These are phyloP conservation scores for Starmerella cellae DNA, from an alignment of 805 yeast genomes.

Conservation along the genomic window DNA sequence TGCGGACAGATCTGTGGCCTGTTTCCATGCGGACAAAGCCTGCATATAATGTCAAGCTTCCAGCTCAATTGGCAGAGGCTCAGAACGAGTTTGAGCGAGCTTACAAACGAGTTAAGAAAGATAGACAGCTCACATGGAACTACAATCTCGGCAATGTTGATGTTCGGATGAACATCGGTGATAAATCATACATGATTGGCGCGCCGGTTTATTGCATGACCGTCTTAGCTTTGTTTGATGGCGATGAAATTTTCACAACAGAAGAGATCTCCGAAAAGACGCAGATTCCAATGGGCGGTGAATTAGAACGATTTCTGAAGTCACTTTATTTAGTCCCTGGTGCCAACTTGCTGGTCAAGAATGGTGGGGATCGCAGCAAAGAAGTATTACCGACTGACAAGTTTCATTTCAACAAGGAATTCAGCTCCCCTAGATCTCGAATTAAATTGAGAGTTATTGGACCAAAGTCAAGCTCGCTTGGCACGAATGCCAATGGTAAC, in stretches of 20 bases:
- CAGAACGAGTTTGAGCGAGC: slow-evolving; percentile 38
- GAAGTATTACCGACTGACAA: slow-evolving; percentile 36
- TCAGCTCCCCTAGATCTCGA: slow-evolving; percentile 38
- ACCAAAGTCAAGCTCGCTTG: slow-evolving; percentile 37
- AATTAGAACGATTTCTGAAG: slow-evolving; percentile 62
- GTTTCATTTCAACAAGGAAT: slow-evolving; percentile 44
- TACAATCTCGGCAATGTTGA: slow-evolving; percentile 77
- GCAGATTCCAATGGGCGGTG: slow-evolving; percentile 50
- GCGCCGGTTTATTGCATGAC: slow-evolving; percentile 73
- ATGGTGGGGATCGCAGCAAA: neutral
- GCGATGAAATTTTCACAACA: slow-evolving; percentile 39
- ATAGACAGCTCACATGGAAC: slow-evolving; percentile 55
- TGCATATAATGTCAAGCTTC: slow-evolving; percentile 22
- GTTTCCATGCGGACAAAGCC: slow-evolving; percentile 27
- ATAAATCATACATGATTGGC: slow-evolving; percentile 60
- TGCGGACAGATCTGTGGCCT: slow-evolving; percentile 59
- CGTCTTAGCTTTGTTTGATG: slow-evolving; percentile 60
- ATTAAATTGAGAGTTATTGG: slow-evolving; percentile 30
- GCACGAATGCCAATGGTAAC: slow-evolving; percentile 50
- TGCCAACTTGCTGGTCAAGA: slow-evolving; percentile 45
- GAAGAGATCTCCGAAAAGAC: slow-evolving; percentile 54
- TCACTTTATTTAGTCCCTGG: slow-evolving; percentile 77
- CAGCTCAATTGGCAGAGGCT: slow-evolving; percentile 34
- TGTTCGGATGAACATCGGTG: slow-evolving; percentile 53
- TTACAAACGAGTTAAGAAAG: slow-evolving; percentile 28